Conservation (phyloP, 2,329 filamentous ascomycete species). For the Myriosclerotinia scirpicola region DNA sequence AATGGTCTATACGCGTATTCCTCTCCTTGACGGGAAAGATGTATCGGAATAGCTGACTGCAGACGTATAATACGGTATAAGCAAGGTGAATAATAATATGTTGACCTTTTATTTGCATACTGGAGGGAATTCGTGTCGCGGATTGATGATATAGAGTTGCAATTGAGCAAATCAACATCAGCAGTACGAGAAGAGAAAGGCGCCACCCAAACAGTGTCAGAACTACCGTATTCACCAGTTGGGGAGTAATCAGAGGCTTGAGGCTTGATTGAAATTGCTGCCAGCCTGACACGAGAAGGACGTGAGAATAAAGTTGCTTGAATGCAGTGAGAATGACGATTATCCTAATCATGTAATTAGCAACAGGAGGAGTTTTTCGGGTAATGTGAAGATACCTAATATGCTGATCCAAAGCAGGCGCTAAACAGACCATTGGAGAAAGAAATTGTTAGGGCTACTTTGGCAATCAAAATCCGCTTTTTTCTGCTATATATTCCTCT, state of each 20-base stretch:
- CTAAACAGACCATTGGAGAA: background rate
- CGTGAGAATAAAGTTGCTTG: background rate
- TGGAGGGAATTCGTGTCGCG: background rate
- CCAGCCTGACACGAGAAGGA: background rate
- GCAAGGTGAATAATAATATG: background rate
- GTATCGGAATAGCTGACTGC: background rate
- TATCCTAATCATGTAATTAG: background rate
- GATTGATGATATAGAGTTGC: background rate
- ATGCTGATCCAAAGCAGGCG: background rate
- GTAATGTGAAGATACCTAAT: background rate
- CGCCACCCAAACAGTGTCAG: background rate
- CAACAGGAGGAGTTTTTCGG: no score
- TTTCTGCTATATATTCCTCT: no score
- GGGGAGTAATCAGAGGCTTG: no score
- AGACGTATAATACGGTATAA: constrained; percentile 1
- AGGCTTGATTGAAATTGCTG: background rate
- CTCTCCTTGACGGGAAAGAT: background rate
- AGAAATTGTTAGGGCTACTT: no score
- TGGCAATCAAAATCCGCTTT: no score
- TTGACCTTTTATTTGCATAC: background rate
- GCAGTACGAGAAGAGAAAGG: background rate
- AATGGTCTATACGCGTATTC: background rate
- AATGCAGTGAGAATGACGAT: background rate
- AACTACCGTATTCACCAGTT: no score
- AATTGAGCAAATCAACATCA: background rate